Evolutionary conservation across 805 yeast species (phyloP), one percentile per base, ranked within the genome.

Genomic region (Wickerhamomyces canadensis): DNA sequence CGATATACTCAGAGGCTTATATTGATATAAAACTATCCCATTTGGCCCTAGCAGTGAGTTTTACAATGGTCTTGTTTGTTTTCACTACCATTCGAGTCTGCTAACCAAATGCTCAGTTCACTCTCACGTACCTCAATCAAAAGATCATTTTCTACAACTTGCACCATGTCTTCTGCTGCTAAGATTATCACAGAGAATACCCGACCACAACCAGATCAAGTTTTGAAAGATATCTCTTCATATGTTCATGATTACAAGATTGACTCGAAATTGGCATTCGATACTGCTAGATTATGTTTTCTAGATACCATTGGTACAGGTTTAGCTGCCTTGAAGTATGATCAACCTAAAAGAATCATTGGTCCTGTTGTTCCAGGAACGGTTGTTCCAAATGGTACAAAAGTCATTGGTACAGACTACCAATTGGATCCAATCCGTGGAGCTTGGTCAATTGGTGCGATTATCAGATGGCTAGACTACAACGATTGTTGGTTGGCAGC

Each of bases 401-500:
- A 62, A 35, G 70, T 76, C 27, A 64, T 72, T 23, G 82, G 82
- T 22, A 76, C 82, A 2, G 43, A 53, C 29, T 62, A 66, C 46
- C 65, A 61, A 40, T 54, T 70, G 47, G 80, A 76, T 51, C 82
- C 82, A 14, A 61, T 76, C 30, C 67, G 74, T 39, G 81, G 75
- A 30, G 79, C 80, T 15, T 76, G 76, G 59, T 60, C 73, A 29
- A 70, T 74, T 41, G 80, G 80, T 9, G 69, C 79, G 16, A 55
- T 69, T 40, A 72, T 76, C 48, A 65, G 82, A 40, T 76, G 81
- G 81, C 57, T 76, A 38, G 82, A 76, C 47, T 76, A 67, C 60
- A 76, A 76, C 44, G 81, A 76, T 52, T 76, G 81, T 55, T 76
- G 81, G 81, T 57, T 76, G 28, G 82, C 81, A 34, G 80, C 79